phyloP scores from a whole-genome alignment of 345 rosid genomes.

The Gossypium sturtianum region DNA sequence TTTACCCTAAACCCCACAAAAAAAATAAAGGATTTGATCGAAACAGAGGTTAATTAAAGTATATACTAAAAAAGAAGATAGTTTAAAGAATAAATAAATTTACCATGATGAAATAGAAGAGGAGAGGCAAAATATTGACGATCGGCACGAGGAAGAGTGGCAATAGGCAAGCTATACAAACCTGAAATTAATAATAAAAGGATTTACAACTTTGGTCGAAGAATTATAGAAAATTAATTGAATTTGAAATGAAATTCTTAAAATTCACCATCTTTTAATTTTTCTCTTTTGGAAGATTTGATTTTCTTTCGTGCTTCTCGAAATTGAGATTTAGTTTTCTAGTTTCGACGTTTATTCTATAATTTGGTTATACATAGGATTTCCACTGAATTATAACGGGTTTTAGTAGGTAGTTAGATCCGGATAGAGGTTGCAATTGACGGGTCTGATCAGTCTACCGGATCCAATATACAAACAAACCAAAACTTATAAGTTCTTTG shows the following conservation, averaged over 20 bases:
- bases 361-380: neutral
- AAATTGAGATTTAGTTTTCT: neutral
- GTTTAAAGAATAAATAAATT: neutral
- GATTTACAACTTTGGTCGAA: neutral
- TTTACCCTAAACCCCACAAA: slow-evolving; percentile 44
- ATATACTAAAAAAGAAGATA: neutral
- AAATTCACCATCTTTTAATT: slow-evolving; percentile 12
- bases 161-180: slow-evolving; percentile 79
- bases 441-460: neutral
- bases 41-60: neutral
- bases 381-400: neutral
- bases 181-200: slow-evolving; percentile 30
- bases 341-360: neutral
- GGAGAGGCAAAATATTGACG: slow-evolving; percentile 67
- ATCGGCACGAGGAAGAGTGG: slow-evolving; percentile 93
- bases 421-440: neutral
- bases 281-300: neutral
- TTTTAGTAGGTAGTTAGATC: neutral
- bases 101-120: slow-evolving; percentile 66
- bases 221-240: neutral
- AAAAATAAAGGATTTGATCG: neutral
- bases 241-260: neutral
- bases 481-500: no score
- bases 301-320: neutral
- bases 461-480: neutral